Evolutionary conservation across 441 rosid genomes (phyloP), one percentile per base, ranked within the genome.

Genomic region (Biscutella laevigata): DNA sequence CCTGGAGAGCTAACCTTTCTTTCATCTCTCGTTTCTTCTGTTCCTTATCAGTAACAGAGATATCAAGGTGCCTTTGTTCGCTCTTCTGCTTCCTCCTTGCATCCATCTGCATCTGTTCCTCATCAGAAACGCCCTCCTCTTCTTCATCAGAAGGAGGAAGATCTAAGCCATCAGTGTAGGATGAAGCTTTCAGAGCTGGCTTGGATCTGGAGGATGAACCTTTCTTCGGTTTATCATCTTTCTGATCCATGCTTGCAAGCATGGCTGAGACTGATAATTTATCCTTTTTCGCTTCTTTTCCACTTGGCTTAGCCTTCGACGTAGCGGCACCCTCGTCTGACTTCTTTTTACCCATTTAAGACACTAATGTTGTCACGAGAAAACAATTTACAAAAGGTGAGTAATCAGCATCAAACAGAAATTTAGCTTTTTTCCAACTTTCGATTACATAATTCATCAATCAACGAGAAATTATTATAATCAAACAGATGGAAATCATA

Each of bases 191-290:
- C 2, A 73, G 56, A 61, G 63, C 70, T 4, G 72, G 56, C 60
- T 72, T 87, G n/a, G 74, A 27, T 73, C 79, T 81, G 3, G 87
- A 70, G 4, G 82, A 60, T 5, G 82, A 61, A 11, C 69, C 85
- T 44, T 84, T 89, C 72, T 90, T 84, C 1, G 82, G 77, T 62
- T 77, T 82, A 20, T 84, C 92, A 5, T 78, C 75, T 68, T 78
- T 90, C 68, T 72, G 76, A 56, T 90, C 97, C 88, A 84, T 84
- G 52, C 71, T 74, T 8, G 89, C 87, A 66, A 89, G 88, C 91
- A 84, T 74, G 17, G 82, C 91, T 7, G 89, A 71, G 51, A 89
- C 84, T 0, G 94, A 84, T 9, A 82, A n/a, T 59, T 71, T 83
- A 71, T 84, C 88, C 51, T 68, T 72, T 69, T 73, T 83, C 8